Evolutionary conservation across 192 early-diverging fungal species (phyloP).

Genomic region (Dimargaris cristalligena): DNA sequence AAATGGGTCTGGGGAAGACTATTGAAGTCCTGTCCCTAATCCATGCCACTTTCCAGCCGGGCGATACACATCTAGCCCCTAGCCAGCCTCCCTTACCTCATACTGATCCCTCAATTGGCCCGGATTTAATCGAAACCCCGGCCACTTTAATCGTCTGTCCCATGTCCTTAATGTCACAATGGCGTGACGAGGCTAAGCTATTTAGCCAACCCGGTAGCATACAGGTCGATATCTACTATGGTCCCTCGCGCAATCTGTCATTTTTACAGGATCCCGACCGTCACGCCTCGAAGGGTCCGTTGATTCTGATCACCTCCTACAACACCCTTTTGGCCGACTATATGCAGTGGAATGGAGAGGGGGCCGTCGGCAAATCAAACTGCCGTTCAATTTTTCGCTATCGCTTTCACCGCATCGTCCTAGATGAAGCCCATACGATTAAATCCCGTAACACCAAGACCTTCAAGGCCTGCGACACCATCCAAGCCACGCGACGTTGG

Average conservation of each 20-base stretch:
- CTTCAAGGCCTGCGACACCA: slow-evolving; percentile 47
- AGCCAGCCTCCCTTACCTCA: neutral
- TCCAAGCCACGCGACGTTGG: slow-evolving; percentile 62
- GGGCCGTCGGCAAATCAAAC: neutral
- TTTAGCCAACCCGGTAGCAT: neutral
- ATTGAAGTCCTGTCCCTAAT: neutral
- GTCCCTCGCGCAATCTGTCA: neutral
- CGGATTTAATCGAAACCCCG: neutral
- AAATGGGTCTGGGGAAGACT: slow-evolving; percentile 10
- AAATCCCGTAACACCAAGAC: slow-evolving; percentile 63
- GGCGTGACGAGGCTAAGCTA: neutral
- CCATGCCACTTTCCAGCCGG: neutral
- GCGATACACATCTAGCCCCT: neutral
- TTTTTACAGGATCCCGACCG: too few species aligned
- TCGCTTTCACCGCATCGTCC: slow-evolving; percentile 71
- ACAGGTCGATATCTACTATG: neutral
- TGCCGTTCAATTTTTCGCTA: slow-evolving; percentile 30
- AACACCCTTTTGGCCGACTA: slow-evolving; percentile 6
- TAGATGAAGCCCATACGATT: slow-evolving; percentile 91
- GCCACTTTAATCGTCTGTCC: slow-evolving; percentile 7
- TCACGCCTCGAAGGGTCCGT: neutral
- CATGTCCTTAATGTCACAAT: slow-evolving; percentile 2
- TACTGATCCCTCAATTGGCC: neutral
- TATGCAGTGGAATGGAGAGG: neutral
- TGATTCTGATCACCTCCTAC: slow-evolving; percentile 2